A percentile compares a stretch with the other conserved stretches of the same genome.
Conservation (phyloP, 2,329 filamentous ascomycete species). For the Aureobasidium sp. region DNA sequence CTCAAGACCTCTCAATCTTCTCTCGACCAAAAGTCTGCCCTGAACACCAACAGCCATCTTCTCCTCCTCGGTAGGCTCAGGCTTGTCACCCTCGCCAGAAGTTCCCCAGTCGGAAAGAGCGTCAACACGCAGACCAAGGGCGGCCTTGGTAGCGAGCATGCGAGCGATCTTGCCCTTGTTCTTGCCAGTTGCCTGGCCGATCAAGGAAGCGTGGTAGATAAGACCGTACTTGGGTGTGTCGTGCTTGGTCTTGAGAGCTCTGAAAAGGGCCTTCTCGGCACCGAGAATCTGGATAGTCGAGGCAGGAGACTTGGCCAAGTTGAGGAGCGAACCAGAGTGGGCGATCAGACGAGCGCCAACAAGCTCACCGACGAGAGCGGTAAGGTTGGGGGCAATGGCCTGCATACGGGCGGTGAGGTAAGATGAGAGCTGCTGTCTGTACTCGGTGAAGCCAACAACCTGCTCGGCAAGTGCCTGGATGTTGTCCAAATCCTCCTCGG, state of each 20-base stretch:
- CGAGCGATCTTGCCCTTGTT: slow-evolving; percentile 99
- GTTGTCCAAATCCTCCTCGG: slow-evolving; percentile 82
- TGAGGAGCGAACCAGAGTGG: slow-evolving; percentile 89
- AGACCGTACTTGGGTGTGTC: slow-evolving; percentile 98
- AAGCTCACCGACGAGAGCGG: slow-evolving; percentile 82
- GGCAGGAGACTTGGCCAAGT: slow-evolving; percentile 87
- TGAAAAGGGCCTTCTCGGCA: slow-evolving; percentile 97
- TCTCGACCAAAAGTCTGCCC: slow-evolving; percentile 65
- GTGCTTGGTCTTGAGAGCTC: slow-evolving; percentile 97
- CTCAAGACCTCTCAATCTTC: slow-evolving; percentile 69
- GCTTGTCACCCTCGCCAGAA: slow-evolving; percentile 54
- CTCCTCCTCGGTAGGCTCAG: slow-evolving; percentile 73
- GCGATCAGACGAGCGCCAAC: slow-evolving; percentile 92
- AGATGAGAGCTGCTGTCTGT: slow-evolving; percentile 75
- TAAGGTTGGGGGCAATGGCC: slow-evolving; percentile 92
- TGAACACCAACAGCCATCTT: slow-evolving; percentile 71
- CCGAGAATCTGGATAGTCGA: slow-evolving; percentile 97
- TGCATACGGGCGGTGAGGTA: slow-evolving; percentile 93
- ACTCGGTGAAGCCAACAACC: slow-evolving; percentile 85
- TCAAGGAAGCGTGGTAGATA: slow-evolving; percentile 84
- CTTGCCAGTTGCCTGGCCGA: slow-evolving; percentile 92
- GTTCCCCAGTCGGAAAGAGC: slow-evolving; percentile 71
- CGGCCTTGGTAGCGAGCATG: slow-evolving; percentile 88
- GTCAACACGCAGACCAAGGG: slow-evolving; percentile 87
- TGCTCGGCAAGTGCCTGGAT: slow-evolving; percentile 88